Evolutionary conservation across 192 early-diverging fungal species (phyloP).

Genomic region (Radiomyces spectabilis): DNA sequence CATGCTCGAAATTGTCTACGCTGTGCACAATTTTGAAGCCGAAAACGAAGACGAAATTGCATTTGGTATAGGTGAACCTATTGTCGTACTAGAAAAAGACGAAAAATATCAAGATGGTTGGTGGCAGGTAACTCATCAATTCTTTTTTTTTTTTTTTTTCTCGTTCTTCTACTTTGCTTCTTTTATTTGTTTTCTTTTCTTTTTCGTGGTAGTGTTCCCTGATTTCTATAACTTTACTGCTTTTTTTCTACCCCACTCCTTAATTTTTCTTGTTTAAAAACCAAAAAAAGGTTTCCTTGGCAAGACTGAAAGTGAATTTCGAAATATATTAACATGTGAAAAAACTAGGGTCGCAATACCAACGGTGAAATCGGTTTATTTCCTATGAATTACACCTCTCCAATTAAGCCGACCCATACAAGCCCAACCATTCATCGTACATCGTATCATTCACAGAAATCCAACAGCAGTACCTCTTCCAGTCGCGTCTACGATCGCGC

Average conservation of each 20-base stretch:
- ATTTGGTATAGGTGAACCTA: constrained; percentile 54
- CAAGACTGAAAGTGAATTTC: too few species aligned
- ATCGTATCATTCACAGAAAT: too few species aligned
- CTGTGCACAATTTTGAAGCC: constrained; percentile 46
- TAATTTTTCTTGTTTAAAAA: too few species aligned
- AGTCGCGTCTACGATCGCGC: too few species aligned
- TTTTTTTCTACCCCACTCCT: too few species aligned
- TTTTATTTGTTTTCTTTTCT: not conserved
- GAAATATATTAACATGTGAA: too few species aligned
- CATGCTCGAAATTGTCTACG: constrained; percentile 35
- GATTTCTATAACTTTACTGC: too few species aligned
- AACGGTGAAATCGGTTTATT: constrained; percentile 64
- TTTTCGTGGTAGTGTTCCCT: not conserved
- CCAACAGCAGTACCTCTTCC: too few species aligned
- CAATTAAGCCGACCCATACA: constrained; percentile 11
- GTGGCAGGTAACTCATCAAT: constrained; percentile 54
- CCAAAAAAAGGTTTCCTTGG: too few species aligned
- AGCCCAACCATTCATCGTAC: too few species aligned
- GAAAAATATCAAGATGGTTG: constrained; percentile 68
- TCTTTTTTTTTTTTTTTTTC: not conserved
- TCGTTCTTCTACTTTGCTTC: not conserved
- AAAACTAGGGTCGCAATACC: constrained; percentile 60
- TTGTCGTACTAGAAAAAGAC: constrained; percentile 66
- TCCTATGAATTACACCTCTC: constrained; percentile 58
- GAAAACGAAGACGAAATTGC: constrained; percentile 66